Evolutionary conservation across 345 rosid species (phyloP).

Genomic region (Eucalyptus victrix): DNA sequence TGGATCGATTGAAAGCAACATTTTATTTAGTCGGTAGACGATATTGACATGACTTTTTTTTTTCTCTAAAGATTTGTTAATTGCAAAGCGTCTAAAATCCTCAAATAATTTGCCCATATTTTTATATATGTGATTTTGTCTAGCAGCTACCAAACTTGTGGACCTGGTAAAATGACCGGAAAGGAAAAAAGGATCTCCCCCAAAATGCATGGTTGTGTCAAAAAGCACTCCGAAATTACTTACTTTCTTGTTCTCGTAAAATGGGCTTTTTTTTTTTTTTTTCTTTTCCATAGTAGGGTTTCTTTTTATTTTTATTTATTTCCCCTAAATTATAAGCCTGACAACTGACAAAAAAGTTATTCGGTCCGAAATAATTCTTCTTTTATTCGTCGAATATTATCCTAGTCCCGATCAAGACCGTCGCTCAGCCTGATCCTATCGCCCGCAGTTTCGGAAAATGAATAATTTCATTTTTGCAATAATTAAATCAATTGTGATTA

Average conservation of each 20-base stretch:
- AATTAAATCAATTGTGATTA: neutral
- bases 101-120: neutral
- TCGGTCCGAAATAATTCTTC: neutral
- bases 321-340: neutral
- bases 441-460: neutral
- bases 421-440: neutral
- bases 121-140: neutral
- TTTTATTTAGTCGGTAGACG: neutral
- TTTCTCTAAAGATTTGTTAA: neutral
- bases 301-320: no score
- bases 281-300: neutral
- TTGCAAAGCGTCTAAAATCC: neutral
- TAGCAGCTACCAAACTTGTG: neutral
- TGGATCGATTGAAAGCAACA: neutral
- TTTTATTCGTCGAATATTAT: neutral
- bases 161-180: neutral
- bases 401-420: neutral
- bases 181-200: neutral
- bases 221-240: neutral
- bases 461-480: neutral
- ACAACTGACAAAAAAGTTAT: neutral
- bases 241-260: neutral
- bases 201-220: neutral
- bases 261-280: neutral
- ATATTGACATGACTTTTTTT: neutral